Conservation (phyloP, 2,329 filamentous ascomycete genomes). For the Colletotrichum ledebouriae region DNA sequence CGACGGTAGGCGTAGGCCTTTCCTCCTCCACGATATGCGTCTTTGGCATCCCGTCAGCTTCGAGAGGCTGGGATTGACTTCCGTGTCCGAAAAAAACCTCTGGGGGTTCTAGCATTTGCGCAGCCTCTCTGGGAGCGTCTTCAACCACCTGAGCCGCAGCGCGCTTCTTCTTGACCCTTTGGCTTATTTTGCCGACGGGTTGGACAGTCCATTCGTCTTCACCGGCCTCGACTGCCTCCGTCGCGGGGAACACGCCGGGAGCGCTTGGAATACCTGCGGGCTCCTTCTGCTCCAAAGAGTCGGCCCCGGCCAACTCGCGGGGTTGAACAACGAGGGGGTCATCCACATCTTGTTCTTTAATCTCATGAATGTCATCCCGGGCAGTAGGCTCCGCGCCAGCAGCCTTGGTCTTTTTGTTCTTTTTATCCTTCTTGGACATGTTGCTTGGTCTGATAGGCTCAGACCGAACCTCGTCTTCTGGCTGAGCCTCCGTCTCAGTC, state of each 20-base stretch:
- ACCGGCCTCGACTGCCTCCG: conserved; percentile 32
- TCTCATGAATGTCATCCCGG: conserved; percentile 23
- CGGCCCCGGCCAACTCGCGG: conserved; percentile 6
- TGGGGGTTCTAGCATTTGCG: conserved; percentile 3
- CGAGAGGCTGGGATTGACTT: not conserved
- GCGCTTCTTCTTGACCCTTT: conserved; percentile 43
- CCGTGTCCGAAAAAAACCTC: not conserved
- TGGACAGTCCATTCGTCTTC: conserved; percentile 41
- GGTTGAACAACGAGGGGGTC: conserved; percentile 22
- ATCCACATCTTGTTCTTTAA: conserved; percentile 15
- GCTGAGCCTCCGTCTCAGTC: conserved; percentile 23
- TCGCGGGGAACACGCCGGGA: conserved; percentile 9
- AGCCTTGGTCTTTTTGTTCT: conserved; percentile 43
- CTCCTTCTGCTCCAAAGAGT: conserved; percentile 23
- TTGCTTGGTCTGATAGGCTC: conserved; percentile 43
- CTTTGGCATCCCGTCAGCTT: conserved; percentile 2
- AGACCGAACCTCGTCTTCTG: conserved; percentile 25
- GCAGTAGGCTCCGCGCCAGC: conserved; percentile 16
- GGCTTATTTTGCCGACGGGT: conserved; percentile 45
- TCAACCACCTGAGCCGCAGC: conserved; percentile 7
- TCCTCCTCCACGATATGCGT: not conserved
- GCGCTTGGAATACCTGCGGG: conserved; percentile 10
- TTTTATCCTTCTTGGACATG: conserved; percentile 45
- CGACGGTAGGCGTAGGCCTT: not conserved
- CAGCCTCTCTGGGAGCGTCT: not conserved